phyloP scores from a whole-genome alignment of 208 protist genomes.

The Porcisia deanei region DNA sequence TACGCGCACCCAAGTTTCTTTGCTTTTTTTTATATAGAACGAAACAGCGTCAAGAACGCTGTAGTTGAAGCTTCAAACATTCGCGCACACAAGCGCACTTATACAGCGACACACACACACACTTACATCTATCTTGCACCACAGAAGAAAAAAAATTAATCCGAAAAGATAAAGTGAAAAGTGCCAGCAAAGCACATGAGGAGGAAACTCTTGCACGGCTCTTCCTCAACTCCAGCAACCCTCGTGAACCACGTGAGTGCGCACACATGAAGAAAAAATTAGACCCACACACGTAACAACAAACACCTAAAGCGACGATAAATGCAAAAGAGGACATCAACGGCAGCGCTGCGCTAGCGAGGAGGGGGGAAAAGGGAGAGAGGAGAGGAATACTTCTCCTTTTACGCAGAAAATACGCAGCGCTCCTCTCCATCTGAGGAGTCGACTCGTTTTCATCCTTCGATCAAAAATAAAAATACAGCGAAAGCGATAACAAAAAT shows the following conservation, averaged over 20 bases:
- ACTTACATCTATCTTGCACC: too few relatives aligned
- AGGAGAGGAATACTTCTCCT: not conserved
- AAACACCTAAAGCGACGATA: not conserved
- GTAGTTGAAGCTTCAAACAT: conserved; percentile 1
- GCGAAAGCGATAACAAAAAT: not conserved
- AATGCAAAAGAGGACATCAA: not conserved
- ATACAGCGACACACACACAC: not conserved
- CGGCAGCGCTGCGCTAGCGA: not conserved
- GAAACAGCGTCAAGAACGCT: too few relatives aligned
- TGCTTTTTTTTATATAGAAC: too few relatives aligned
- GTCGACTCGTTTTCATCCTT: not conserved
- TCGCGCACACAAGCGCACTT: not conserved
- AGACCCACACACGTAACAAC: not conserved
- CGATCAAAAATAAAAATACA: not conserved
- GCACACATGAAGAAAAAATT: not conserved
- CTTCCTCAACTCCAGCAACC: not conserved
- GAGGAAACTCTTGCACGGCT: too few relatives aligned
- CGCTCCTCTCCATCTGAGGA: not conserved
- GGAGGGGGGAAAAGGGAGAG: not conserved
- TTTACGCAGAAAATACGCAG: not conserved
- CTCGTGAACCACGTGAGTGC: not conserved
- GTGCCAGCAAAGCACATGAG: too few relatives aligned
- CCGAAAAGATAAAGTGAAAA: conserved; percentile 4
- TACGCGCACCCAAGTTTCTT: not conserved
- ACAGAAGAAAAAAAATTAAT: not conserved